Conservation (phyloP, 129 eudicot genomes). For the carrot (Daucus carota) region DNA sequence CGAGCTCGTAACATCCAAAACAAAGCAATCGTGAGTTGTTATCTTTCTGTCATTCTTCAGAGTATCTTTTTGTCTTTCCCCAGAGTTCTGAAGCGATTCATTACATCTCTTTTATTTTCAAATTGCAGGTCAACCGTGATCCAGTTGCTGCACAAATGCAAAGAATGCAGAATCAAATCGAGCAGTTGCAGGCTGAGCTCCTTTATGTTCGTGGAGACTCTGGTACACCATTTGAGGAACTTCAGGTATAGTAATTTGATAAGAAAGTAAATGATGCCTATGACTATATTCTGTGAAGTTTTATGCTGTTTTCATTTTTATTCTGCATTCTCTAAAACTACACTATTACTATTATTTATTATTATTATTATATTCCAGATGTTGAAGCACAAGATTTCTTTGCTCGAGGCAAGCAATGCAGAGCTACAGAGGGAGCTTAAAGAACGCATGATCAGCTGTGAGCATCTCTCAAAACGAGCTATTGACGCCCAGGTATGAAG, state of each 20-base stretch:
- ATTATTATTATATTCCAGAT: constrained; percentile 37
- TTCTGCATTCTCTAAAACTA: not conserved
- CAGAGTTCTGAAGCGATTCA: not conserved
- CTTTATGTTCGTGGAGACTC: constrained; percentile 80
- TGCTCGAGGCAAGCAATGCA: constrained; percentile 78
- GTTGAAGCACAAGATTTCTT: constrained; percentile 69
- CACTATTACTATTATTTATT: not conserved
- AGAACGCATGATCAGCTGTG: constrained; percentile 45
- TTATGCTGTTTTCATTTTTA: not conserved
- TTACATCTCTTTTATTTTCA: constrained; percentile 1
- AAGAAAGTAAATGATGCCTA: not conserved
- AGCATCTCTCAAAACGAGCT: constrained; percentile 64
- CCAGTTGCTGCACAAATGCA: constrained; percentile 85
- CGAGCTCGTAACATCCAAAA: constrained; percentile 98
- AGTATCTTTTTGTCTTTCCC: too few species aligned
- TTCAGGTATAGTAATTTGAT: constrained; percentile 47
- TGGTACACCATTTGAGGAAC: constrained; percentile 67
- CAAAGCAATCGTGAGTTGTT: constrained; percentile 80
- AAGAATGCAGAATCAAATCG: constrained; percentile 76
- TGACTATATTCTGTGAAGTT: not conserved
- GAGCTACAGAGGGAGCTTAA: constrained; percentile 66
- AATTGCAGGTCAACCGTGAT: constrained; percentile 78
- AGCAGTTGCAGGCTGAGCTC: constrained; percentile 90
- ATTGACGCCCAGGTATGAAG: constrained; percentile 76
- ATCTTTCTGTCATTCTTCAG: not conserved